Conservation (phyloP, 2,329 filamentous ascomycete genomes). For the Penicillium janthinellum region DNA sequence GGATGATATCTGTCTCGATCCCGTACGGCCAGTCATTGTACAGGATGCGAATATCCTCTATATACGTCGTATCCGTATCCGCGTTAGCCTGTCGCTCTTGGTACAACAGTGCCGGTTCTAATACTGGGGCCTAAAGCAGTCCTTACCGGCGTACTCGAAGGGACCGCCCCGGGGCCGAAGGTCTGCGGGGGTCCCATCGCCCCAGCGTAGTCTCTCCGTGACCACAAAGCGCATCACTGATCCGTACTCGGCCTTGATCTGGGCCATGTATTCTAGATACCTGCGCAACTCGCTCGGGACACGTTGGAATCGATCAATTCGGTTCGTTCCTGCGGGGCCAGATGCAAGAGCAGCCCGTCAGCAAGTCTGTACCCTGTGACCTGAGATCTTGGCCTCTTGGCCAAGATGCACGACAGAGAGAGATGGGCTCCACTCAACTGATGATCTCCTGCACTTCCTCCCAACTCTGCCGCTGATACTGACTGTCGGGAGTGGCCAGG, state of each 20-base stretch:
- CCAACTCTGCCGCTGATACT: slow-evolving; percentile 70
- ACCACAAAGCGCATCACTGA: slow-evolving; percentile 78
- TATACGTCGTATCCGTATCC: background rate
- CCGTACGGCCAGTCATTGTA: slow-evolving; percentile 96
- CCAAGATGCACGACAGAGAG: slow-evolving; percentile 3
- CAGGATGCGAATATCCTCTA: slow-evolving; percentile 70
- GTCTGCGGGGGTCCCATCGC: slow-evolving; percentile 43
- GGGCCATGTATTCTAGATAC: slow-evolving; percentile 71
- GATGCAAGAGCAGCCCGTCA: background rate
- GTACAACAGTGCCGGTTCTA: no score
- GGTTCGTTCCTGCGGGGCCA: slow-evolving; percentile 57
- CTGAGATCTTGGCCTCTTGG: background rate
- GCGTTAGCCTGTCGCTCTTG: slow-evolving; percentile 17
- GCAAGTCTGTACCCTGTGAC: background rate
- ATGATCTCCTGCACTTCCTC: slow-evolving; percentile 66
- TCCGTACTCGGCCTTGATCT: slow-evolving; percentile 68
- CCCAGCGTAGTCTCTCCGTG: slow-evolving; percentile 70
- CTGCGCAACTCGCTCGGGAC: slow-evolving; percentile 74
- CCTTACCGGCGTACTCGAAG: slow-evolving; percentile 41
- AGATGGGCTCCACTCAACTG: slow-evolving; percentile 36
- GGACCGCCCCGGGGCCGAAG: slow-evolving; percentile 33
- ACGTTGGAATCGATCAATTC: slow-evolving; percentile 75
- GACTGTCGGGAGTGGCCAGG: slow-evolving; percentile 68
- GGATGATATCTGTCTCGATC: slow-evolving; percentile 73
- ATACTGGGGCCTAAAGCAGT: background rate